Evolutionary conservation across 805 yeast species (phyloP).

Genomic region (Hanseniaspora taiwanica): DNA sequence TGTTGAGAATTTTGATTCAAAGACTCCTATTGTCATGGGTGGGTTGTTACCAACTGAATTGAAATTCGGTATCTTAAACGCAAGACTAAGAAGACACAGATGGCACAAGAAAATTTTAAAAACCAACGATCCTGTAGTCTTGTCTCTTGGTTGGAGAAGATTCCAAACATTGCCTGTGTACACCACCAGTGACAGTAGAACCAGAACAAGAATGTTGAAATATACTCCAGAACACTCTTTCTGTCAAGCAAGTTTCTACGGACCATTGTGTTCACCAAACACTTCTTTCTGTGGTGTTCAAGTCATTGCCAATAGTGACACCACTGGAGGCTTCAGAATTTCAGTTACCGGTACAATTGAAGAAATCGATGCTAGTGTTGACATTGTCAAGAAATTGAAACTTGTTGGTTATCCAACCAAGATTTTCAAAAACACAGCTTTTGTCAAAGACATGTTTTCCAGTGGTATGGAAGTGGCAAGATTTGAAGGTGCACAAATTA

Average conservation of each 20-base stretch:
- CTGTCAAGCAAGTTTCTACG: slow-evolving; percentile 91
- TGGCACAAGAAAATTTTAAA: slow-evolving; percentile 97
- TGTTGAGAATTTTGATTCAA: slow-evolving; percentile 73
- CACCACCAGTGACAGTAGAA: slow-evolving; percentile 93
- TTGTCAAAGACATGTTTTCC: slow-evolving; percentile 91
- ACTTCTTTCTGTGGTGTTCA: slow-evolving; percentile 96
- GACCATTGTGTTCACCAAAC: slow-evolving; percentile 94
- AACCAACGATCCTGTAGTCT: slow-evolving; percentile 86
- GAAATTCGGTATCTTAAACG: slow-evolving; percentile 84
- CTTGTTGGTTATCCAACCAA: slow-evolving; percentile 91
- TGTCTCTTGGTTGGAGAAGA: slow-evolving; percentile 96
- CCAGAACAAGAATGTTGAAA: slow-evolving; percentile 94
- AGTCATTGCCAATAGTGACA: slow-evolving; percentile 66
- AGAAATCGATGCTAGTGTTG: slow-evolving; percentile 77
- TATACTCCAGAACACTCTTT: slow-evolving; percentile 97
- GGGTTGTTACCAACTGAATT: slow-evolving; percentile 85
- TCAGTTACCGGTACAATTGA: slow-evolving; percentile 95
- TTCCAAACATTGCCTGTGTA: slow-evolving; percentile 93
- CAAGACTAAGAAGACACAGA: slow-evolving; percentile 91
- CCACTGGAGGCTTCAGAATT: slow-evolving; percentile 84
- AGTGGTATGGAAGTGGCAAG: slow-evolving; percentile 90
- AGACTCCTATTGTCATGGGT: slow-evolving; percentile 77
- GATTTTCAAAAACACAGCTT: slow-evolving; percentile 90
- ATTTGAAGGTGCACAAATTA: slow-evolving; percentile 94
- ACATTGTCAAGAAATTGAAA: slow-evolving; percentile 90